Evolutionary conservation across 192 early-diverging fungal genomes (phyloP), one percentile per base, ranked within the genome.

Genomic region (Entomortierella chlamydospora): DNA sequence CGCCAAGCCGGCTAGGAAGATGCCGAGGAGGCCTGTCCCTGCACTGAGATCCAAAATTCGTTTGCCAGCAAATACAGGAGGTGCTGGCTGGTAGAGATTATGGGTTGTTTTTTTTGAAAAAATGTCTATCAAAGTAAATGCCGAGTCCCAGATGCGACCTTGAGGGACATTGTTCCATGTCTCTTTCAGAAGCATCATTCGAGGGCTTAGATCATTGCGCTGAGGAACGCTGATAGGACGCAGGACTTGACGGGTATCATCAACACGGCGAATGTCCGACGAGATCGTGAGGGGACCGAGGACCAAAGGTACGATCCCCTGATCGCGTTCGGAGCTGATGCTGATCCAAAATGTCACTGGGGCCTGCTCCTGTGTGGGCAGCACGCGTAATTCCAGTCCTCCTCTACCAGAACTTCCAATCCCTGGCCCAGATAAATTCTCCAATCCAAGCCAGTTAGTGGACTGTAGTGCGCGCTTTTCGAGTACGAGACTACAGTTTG

Each of bases 61-160:
- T 13, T 81, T 72, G 9, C 62, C 65, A 26, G 72, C 70, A 43
- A 87, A 61, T 12, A 82, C 53, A 18, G 73, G 59, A 1, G 68
- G 56, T 7, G 56, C 41, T 10, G 52, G 10, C 12, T 20, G 26
- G 29, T 47, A 20, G 12, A 78, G 47, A 0, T 59, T 52, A 2
- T 81, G 13, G 1, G 15, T 13, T 29, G 80, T 68, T 12, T 57
- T 54, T 7, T 45, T 69, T 7, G 80, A 61, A 25, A 87, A 72
- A 1, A 83, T 34, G 6, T 82, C 74, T 20, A 77, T 61, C 70
- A 83, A 67, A 4, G 78, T 81, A 39, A 85, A 68, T 0, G 86
- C 86, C 25, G 84, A 85, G 41, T 87, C 84, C 86, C 86, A 87
- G 12, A 84, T 73, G 28, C 85, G 85, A 12, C 86, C 86, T 33